Evolutionary conservation across 2,329 filamentous ascomycete species (phyloP), one percentile per base, ranked within the genome.

Genomic region (Mycosphaerella sp.): DNA sequence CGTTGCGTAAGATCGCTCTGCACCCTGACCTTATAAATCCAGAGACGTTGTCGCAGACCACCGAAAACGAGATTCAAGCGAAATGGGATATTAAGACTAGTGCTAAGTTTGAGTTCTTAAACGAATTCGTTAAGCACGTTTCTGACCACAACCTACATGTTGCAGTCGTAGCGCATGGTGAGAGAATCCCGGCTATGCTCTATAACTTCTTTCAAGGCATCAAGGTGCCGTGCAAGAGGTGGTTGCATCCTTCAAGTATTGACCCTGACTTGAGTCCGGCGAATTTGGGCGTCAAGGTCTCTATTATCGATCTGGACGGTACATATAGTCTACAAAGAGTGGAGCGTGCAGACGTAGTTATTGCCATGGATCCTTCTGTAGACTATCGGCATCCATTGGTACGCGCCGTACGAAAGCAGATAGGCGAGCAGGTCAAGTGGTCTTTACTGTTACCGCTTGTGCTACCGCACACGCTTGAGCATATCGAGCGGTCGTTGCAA

Each of bases 381-480:
- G 40, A 57, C n/a, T 41, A 46, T 17, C 49, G 52, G 28, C 39
- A 56, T 28, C 55, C 54, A 6, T 34, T 54, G 14, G 40, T 56
- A 18, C 50, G 53, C 4, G 48, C 53, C 14, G 50, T 43, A 8
- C 47, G 58, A 12, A 50, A 43, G 14, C 45, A 50, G 16, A 41
- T 30, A 1, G 36, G 17, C 12, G 44, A 42, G 4, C 49, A 50
- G 27, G 47, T 42, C 35, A 46, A 41, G 16, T 60, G 58, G 56
- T 52, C 57, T 4, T 48, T 59, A 34, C 42, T 73, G 3, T 54
- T 74, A 8, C 66, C 69, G 18, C 58, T 74, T 1, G 68, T 74
- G 1, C 67, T 73, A 28, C 70, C 71, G 1, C 61, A 65, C 34
- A 66, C 71, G 0, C 59, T 74, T 3, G 70, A 74, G 49, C 74